Percentiles rank a stretch among this genome's conserved stretches.
These are phyloP conservation scores for Blastobotrys proliferans DNA, from an alignment of 1,139 yeast genomes.

Conservation along the genomic window DNA sequence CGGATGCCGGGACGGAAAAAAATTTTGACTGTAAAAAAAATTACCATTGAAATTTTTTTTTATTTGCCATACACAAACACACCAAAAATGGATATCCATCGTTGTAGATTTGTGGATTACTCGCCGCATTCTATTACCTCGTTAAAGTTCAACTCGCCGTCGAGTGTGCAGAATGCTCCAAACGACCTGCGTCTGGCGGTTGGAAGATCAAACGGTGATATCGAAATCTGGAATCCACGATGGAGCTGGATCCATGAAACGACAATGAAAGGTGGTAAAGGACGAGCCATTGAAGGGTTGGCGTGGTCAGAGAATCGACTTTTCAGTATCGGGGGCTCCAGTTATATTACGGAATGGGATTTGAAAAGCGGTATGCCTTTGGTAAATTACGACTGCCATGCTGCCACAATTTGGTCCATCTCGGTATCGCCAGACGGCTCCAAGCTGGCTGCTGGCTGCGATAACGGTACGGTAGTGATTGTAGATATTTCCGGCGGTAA, in stretches of 20 bases:
- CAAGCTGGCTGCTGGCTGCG: conserved; percentile 87
- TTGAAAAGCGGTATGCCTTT: conserved; percentile 66
- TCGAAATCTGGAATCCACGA: conserved; percentile 93
- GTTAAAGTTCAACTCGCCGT: conserved; percentile 70
- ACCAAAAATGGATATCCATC: conserved; percentile 65
- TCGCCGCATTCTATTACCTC: conserved; percentile 84
- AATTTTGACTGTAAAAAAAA: not conserved
- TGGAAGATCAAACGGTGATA: conserved; percentile 91
- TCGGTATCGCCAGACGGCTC: conserved; percentile 59
- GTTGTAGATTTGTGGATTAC: conserved; percentile 90
- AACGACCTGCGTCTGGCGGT: conserved; percentile 74
- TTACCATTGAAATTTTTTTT: not conserved
- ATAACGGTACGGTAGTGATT: conserved; percentile 85
- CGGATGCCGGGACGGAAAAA: not conserved
- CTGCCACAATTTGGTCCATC: conserved; percentile 92
- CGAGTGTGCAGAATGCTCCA: conserved; percentile 52
- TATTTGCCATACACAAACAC: not conserved
- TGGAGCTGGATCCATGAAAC: conserved; percentile 52
- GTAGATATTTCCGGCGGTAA: conserved; percentile 80
- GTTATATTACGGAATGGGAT: conserved; percentile 91
- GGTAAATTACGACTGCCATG: conserved; percentile 80
- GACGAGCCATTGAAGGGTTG: conserved; percentile 83
- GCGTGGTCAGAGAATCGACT: conserved; percentile 77
- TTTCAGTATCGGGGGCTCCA: conserved; percentile 92
- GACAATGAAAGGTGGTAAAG: conserved; percentile 74